These are phyloP conservation scores for Myriosclerotinia curreyana DNA, from an alignment of 2,329 filamentous ascomycete species.

Conservation along the genomic window DNA sequence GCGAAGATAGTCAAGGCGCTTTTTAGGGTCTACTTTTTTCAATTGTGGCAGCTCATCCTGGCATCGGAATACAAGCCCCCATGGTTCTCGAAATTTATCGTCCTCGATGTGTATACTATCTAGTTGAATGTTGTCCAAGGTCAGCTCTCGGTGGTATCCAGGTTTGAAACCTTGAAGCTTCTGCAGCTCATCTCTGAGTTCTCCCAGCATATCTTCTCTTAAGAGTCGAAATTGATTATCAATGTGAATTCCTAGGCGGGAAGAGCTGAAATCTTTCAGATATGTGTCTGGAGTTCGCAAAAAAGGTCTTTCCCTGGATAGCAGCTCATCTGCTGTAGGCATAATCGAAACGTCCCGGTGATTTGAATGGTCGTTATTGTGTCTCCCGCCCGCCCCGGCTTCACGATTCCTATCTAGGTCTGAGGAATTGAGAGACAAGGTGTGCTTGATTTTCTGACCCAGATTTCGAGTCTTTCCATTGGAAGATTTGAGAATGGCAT, in stretches of 20 bases:
- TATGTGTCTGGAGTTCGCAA: slow-evolving; percentile 50
- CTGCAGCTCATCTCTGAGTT: slow-evolving; percentile 60
- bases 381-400: slow-evolving; percentile 57
- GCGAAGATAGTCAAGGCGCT: slow-evolving; percentile 47
- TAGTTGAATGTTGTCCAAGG: slow-evolving; percentile 37
- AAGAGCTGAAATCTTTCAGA: slow-evolving; percentile 43
- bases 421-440: slow-evolving; percentile 34
- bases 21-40: slow-evolving; percentile 29
- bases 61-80: slow-evolving; percentile 45
- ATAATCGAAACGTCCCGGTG: slow-evolving; percentile 60
- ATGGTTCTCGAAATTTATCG: slow-evolving; percentile 36
- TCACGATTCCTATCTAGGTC: slow-evolving; percentile 21
- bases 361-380: slow-evolving; percentile 68
- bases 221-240: slow-evolving; percentile 72
- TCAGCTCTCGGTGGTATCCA: slow-evolving; percentile 42
- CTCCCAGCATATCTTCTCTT: slow-evolving; percentile 67
- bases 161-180: slow-evolving; percentile 49
- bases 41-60: slow-evolving; percentile 47
- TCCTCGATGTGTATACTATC: slow-evolving; percentile 27
- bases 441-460: slow-evolving; percentile 45
- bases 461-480: slow-evolving; percentile 37
- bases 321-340: slow-evolving; percentile 64
- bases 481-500: slow-evolving; percentile 28
- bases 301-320: slow-evolving; percentile 52
- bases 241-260: slow-evolving; percentile 51